A percentile compares a stretch with the other conserved stretches of the same genome.
Evolutionary conservation across 805 yeast genomes (phyloP).

Genomic region (Candida golubevii): DNA sequence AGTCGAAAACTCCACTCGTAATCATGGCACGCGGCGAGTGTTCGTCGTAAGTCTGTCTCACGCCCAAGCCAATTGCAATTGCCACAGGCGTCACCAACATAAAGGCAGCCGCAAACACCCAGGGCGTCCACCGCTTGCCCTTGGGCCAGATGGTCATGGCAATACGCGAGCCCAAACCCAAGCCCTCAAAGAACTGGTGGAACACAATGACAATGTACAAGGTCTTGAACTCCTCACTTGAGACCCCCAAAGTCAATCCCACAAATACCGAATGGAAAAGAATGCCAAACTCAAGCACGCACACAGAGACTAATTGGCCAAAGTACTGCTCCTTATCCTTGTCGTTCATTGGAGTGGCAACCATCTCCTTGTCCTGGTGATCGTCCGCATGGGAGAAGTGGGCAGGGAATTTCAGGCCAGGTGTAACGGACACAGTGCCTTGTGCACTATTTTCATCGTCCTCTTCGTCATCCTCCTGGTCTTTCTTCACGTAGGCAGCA

Average conservation of each 20-base stretch:
- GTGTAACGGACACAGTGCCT: neutral
- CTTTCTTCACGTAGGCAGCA: constrained; percentile 25
- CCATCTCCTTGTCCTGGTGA: constrained; percentile 41
- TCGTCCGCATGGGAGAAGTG: constrained; percentile 42
- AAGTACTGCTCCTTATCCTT: constrained; percentile 44
- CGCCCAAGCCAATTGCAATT: constrained; percentile 34
- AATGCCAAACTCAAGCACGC: constrained; percentile 73
- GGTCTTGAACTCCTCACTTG: constrained; percentile 71
- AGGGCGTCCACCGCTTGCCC: constrained; percentile 45
- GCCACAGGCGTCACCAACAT: constrained; percentile 32
- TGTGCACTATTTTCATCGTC: constrained; percentile 11
- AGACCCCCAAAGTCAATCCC: constrained; percentile 71
- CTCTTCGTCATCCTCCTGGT: neutral
- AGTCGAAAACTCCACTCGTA: constrained; percentile 32
- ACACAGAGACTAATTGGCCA: constrained; percentile 53
- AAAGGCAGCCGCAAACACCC: constrained; percentile 29
- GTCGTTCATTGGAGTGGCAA: constrained; percentile 33
- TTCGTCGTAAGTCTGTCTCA: constrained; percentile 29
- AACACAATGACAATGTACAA: constrained; percentile 63
- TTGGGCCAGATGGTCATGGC: constrained; percentile 56
- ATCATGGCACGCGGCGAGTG: constrained; percentile 30
- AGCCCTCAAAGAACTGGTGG: constrained; percentile 84
- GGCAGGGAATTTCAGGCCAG: constrained; percentile 25
- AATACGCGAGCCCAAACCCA: constrained; percentile 77
- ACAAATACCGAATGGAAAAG: constrained; percentile 80